phyloP scores from a whole-genome alignment of 495 filamentous ascomycete species.

The Evernia prunastri region DNA sequence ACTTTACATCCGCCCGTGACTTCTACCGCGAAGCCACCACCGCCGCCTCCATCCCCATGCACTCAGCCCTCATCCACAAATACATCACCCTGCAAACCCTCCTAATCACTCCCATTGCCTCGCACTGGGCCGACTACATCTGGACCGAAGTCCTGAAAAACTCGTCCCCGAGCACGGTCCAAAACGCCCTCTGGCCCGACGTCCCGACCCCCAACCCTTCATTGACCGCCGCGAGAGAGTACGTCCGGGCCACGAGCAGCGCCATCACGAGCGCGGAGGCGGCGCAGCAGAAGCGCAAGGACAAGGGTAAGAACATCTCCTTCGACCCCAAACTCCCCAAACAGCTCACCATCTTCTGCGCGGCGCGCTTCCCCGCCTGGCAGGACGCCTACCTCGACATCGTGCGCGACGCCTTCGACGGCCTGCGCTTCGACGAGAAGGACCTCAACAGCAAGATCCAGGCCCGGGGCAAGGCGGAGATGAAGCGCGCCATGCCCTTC shows the following conservation, averaged over 20 bases:
- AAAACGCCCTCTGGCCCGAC: slow-evolving; percentile 67
- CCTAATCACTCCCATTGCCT: slow-evolving; percentile 70
- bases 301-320: slow-evolving; percentile 72
- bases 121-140: slow-evolving; percentile 92
- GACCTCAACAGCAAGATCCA: slow-evolving; percentile 63
- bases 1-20: slow-evolving; percentile 79
- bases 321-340: slow-evolving; percentile 91
- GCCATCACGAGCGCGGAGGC: slow-evolving; percentile 85
- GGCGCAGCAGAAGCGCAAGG: slow-evolving; percentile 68
- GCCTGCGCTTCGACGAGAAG: slow-evolving; percentile 65
- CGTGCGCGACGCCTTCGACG: slow-evolving; percentile 58
- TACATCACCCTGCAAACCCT: slow-evolving; percentile 88
- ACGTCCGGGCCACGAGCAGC: slow-evolving; percentile 66
- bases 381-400: slow-evolving; percentile 87
- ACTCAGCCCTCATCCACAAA: slow-evolving; percentile 63
- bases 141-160: slow-evolving; percentile 85
- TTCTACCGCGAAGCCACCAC: slow-evolving; percentile 77
- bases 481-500: slow-evolving; percentile 98
- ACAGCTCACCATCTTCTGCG: slow-evolving; percentile 80
- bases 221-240: slow-evolving; percentile 70
- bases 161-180: slow-evolving; percentile 51
- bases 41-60: slow-evolving; percentile 72
- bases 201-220: slow-evolving; percentile 54
- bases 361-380: slow-evolving; percentile 75
- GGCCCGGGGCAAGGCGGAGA: slow-evolving; percentile 83